Percentiles rank a stretch among this genome's conserved stretches.
phyloP scores from a whole-genome alignment of 2,329 filamentous ascomycete genomes.

The Ophiobolus disseminans region DNA sequence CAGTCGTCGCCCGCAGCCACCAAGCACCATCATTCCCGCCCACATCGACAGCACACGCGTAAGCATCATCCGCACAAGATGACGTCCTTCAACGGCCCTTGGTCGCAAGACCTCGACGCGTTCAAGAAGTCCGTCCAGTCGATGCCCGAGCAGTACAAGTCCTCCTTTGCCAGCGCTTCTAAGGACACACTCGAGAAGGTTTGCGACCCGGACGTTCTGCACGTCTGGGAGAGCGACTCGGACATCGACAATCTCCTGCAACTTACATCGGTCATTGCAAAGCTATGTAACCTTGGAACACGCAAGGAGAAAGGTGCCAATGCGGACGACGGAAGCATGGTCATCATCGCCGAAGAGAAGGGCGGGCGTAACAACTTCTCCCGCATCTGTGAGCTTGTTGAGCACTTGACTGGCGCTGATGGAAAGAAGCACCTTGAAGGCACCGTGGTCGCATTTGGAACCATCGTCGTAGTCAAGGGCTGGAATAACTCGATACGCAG shows the following conservation, averaged over 20 bases:
- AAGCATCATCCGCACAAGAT: conserved; percentile 16
- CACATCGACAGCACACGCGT: conserved; percentile 7
- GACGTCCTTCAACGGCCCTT: conserved; percentile 34
- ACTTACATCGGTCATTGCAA: conserved; percentile 39
- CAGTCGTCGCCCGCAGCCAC: neutral
- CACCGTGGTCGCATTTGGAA: conserved; percentile 30
- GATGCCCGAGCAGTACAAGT: conserved; percentile 35
- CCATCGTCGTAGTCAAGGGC: conserved; percentile 39
- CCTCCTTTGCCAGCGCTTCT: conserved; percentile 28
- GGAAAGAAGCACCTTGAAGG: conserved; percentile 36
- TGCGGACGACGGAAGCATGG: conserved; percentile 28
- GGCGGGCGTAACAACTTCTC: conserved; percentile 24
- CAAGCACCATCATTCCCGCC: neutral
- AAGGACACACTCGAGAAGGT: conserved; percentile 27
- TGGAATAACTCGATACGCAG: conserved; percentile 25
- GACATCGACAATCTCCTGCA: conserved; percentile 43
- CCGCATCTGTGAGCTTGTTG: conserved; percentile 37
- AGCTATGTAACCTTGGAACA: conserved; percentile 32
- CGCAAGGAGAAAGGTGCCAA: conserved; percentile 19
- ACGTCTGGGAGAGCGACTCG: conserved; percentile 44
- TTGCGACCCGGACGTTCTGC: conserved; percentile 30
- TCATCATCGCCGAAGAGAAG: conserved; percentile 38
- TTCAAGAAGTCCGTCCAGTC: conserved; percentile 33
- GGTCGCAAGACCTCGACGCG: conserved; percentile 30
- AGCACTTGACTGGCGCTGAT: conserved; percentile 28